Evolutionary conservation across 2,329 filamentous ascomycete genomes (phyloP), one percentile per base, ranked within the genome.

Genomic region (Ophiostoma ulmi): DNA sequence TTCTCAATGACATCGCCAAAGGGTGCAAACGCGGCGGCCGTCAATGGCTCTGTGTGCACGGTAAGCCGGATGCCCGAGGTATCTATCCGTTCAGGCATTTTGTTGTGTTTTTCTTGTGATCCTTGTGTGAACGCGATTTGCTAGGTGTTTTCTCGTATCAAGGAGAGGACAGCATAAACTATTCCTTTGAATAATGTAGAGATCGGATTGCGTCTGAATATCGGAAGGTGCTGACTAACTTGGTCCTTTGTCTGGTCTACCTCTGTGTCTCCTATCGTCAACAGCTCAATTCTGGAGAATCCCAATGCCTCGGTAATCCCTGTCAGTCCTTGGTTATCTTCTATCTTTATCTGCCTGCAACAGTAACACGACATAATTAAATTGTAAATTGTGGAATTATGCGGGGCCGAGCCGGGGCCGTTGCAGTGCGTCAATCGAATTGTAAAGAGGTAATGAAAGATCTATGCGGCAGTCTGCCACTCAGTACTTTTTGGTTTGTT

Each of bases 1-100:
- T 94, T 92, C 77, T 88, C 82, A 75, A 97, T 86, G 66, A 95
- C 92, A 70, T 91, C 90, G 78, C 95, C 95, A 79, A 96, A 99
- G 63, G 87, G 84, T 17, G 88, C 83, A 80, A 97, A 98, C 69
- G 86, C 81, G 5, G 83, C 81, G 65, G 86, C 85, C 10, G 88
- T 91, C 69, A 97, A 86, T n/a, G 88, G 87, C 75, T 85, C 81
- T 10, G 91, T 85, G 35, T 82, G 82, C 75, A 95, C 80, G 1
- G 78, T 80, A 36, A 81, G 86, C 68, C 77, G 78, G 14, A 76
- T 79, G 20, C 76, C 81, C 10, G 88, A 77, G 83, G 87, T 39
- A 76, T 88, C 36, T 35, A 77, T 69, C 7, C 68, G 72, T 26
- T 74, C 71, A 7, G 76, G 74, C 74, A 72, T 67, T 65, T 36